Base-by-base conservation (phyloP, 2,329 filamentous ascomycete species). In the Periconia macrospinosa region DNA sequence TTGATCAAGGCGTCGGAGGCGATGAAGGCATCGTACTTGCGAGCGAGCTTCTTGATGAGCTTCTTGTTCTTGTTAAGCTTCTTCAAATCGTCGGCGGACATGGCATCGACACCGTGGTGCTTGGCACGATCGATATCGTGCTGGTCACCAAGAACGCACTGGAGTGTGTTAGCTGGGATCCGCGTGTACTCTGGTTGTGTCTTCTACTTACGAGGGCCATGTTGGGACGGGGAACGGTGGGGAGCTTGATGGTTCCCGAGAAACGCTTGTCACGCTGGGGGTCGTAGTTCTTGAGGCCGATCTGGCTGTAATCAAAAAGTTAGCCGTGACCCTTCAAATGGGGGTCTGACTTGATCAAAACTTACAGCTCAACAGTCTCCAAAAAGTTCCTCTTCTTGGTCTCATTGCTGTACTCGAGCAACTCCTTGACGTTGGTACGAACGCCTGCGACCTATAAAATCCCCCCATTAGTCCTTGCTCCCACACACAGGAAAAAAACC, bases 1-100 rank as follows among this genome's bases (percentile, higher is more conserved):
- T 96, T 97, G 89, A 99, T 97, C 76, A 99, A 84, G 75, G 89
- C 84, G 77, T 99, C 94, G 78, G 93, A 97, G 78, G 94, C 90
- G 78, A 99, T 82, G 84, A 99, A 99, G 72, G 94, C 94, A 81
- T 99, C 94, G 88, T 99, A 97, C 86, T 99, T 99, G 88, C 92
- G 92, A 64, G 94, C 94, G 68, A 99, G 90, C 90, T 99, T 99
- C 92, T 99, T 99, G 89, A 99, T 97, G 76, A 97, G 89, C 90
- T 99, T 99, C 91, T 99, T 97, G 91, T 99, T 99, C 91, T 99
- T 99, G 90, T 99, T 99, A 71, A 99, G 91, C 90, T 99, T 99
- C 91, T 99, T 99, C 83, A 99, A 83, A 82, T 99, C 94, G 75
- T 99, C 94, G 67, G 91, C 82, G 75, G 91, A 96, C 94, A 97